Evolutionary conservation across 2,329 filamentous ascomycete species (phyloP).

Genomic region (Ustilaginoidea virens): DNA sequence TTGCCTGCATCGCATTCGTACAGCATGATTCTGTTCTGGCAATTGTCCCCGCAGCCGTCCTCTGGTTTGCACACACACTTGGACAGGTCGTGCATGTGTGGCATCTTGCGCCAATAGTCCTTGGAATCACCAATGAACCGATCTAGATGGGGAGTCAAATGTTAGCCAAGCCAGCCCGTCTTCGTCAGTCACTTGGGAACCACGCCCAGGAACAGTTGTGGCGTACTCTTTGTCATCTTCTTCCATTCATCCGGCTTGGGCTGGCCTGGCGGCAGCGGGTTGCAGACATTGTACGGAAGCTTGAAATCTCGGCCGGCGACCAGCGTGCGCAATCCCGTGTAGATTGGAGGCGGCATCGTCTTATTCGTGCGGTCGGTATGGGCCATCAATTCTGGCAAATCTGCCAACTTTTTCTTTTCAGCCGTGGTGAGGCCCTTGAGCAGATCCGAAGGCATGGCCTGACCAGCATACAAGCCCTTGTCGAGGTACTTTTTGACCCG

Average conservation of each 20-base stretch:
- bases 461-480: constrained; percentile 79
- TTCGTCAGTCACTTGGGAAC: constrained; percentile 1
- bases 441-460: constrained; percentile 38
- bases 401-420: constrained; percentile 36
- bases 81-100: constrained; percentile 56
- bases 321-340: constrained; percentile 55
- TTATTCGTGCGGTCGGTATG: constrained; percentile 34
- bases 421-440: constrained; percentile 29
- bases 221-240: constrained; percentile 78
- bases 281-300: constrained; percentile 79
- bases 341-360: constrained; percentile 62
- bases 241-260: constrained; percentile 89
- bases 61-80: constrained; percentile 66
- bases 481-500: constrained; percentile 61
- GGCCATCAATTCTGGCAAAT: constrained; percentile 30
- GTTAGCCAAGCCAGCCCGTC: constrained; percentile 15
- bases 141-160: constrained; percentile 34
- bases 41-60: constrained; percentile 73
- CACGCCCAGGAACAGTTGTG: neutral
- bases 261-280: constrained; percentile 69
- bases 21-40: constrained; percentile 91
- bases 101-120: constrained; percentile 66
- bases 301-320: constrained; percentile 69
- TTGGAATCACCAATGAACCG: constrained; percentile 78
- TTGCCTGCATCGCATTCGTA: constrained; percentile 91